Evolutionary conservation across 1,139 yeast genomes (phyloP).

Genomic region (Maudiozyma humilis): DNA sequence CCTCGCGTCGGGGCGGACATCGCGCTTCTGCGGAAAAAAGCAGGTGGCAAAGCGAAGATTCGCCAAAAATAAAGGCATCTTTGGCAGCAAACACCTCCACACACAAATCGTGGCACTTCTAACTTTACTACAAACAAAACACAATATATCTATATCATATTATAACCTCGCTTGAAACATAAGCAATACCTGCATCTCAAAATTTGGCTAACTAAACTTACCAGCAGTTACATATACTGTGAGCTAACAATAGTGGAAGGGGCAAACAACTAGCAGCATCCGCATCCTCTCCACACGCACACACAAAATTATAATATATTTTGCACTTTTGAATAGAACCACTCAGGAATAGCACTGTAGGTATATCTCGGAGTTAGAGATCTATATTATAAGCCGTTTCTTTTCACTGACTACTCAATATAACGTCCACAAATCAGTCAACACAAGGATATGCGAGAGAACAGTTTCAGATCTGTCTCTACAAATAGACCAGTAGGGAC

Average conservation of each 20-base stretch:
- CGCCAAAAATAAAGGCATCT: not conserved
- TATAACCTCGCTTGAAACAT: too few species aligned
- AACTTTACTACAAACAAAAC: too few species aligned
- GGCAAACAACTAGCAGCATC: not conserved
- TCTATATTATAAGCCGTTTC: too few species aligned
- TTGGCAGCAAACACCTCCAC: not conserved
- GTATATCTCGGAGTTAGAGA: too few species aligned
- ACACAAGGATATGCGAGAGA: conserved; percentile 69
- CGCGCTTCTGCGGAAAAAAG: not conserved
- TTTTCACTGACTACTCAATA: too few species aligned
- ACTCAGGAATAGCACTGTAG: too few species aligned
- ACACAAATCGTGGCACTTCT: too few species aligned
- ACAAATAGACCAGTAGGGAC: conserved; percentile 85
- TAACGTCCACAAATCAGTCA: too few species aligned
- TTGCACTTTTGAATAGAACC: not conserved
- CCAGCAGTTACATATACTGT: not conserved
- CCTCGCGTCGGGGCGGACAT: not conserved
- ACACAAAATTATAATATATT: not conserved
- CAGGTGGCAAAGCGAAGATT: not conserved
- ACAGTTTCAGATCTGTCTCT: conserved; percentile 71
- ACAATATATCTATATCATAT: too few species aligned
- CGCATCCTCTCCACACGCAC: not conserved
- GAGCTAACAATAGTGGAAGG: not conserved
- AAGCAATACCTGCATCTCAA: too few species aligned
- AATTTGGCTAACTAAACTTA: too few species aligned